Base-by-base conservation (phyloP, 2,329 filamentous ascomycete genomes). In the Pleoardoris graminearum region DNA sequence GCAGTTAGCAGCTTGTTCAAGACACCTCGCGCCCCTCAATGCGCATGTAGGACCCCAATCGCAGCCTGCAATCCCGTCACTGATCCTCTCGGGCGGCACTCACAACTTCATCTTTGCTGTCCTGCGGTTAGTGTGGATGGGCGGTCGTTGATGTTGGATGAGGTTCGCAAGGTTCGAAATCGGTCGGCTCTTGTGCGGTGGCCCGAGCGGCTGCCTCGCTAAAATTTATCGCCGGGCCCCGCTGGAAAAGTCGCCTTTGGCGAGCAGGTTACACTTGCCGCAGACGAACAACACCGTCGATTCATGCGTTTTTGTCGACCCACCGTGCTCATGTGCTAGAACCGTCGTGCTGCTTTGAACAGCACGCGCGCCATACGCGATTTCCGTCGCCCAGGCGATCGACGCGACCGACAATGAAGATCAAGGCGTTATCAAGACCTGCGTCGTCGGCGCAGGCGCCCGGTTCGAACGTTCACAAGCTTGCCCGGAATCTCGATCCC, bases 401-500 rank as follows among this genome's bases (percentile, higher is more conserved):
- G 11, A 14, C 30, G n/a, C 30, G 11, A 14, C 30, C 33, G 14
- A 8, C 45, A 79, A 36, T 72, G 72, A 74, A 73, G 64, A 73
- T 75, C 59, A 74, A 86, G 76, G 85, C 87, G 47, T 82, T 91
- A 64, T 85, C 80, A 59, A 84, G 87, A 62, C 84, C 87, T 23
- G 77, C 84, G 36, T 79, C 82, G 65, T 82, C 84, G 51, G 81
- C 85, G 62, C 86, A 89, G 73, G 81, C 86, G 23, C 81, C 86
- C 16, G 87, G 87, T 54, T 85, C 85, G 50, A 82, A 83, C 71
- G 82, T 86, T 48, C 75, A 84, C 47, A 87, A 85, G 67, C 78
- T 83, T 63, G 84, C 86, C 54, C 83, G 86, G 60, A 90, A 89
- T 74, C 73, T 95, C 66, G 90, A 96, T 76, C 89, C 92, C 23